Conservation (phyloP, 1,284 basidiomycete genomes). For the Trichosporon faecale region DNA sequence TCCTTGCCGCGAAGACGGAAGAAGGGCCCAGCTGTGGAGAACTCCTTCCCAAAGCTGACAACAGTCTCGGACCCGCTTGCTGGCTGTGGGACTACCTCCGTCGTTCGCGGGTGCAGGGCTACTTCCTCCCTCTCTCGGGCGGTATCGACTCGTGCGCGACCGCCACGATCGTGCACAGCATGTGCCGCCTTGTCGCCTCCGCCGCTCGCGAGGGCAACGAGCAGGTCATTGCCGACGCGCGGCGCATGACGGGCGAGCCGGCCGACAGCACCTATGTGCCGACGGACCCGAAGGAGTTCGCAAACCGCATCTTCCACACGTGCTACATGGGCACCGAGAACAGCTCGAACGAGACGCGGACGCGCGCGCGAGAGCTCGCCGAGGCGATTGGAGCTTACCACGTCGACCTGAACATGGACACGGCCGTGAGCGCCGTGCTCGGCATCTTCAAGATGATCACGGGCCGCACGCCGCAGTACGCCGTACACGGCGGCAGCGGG, state of each 20-base stretch:
- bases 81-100: slow-evolving; percentile 99
- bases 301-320: slow-evolving; percentile 85
- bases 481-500: slow-evolving; percentile 77
- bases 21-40: too few relatives aligned
- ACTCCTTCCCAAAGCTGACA: neutral
- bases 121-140: slow-evolving; percentile 94
- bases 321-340: slow-evolving; percentile 99
- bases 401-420: slow-evolving; percentile 94
- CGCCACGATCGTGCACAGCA: slow-evolving; percentile 89
- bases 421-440: slow-evolving; percentile 76
- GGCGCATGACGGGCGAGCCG: slow-evolving; percentile 80
- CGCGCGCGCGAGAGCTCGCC: slow-evolving; percentile 79
- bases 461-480: slow-evolving; percentile 75
- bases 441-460: slow-evolving; percentile 83
- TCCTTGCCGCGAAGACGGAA: too few relatives aligned
- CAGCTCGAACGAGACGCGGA: slow-evolving; percentile 79
- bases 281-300: slow-evolving; percentile 79
- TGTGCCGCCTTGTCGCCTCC: slow-evolving; percentile 85
- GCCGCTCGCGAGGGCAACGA: slow-evolving; percentile 68
- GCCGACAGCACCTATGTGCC: slow-evolving; percentile 78
- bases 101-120: slow-evolving; percentile 88
- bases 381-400: slow-evolving; percentile 94
- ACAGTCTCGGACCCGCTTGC: slow-evolving; percentile 89
- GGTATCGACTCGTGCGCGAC: slow-evolving; percentile 98
- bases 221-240: slow-evolving; percentile 86